Conservation (phyloP, 169 alveolate genomes). For the Perkinsus marinus region DNA sequence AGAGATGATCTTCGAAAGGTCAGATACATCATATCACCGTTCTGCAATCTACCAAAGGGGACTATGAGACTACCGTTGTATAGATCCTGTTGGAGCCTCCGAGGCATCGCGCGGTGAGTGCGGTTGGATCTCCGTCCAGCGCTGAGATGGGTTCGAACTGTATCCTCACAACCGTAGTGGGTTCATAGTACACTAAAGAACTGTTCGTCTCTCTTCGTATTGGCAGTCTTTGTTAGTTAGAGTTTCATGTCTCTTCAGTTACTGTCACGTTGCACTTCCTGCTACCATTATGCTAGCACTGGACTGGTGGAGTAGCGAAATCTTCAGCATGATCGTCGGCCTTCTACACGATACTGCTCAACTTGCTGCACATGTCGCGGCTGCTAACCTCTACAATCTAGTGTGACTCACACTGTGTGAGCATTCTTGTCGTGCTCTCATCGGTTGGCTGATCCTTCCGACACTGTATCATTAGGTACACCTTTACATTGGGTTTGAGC, state of each 20-base stretch:
- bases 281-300: not conserved
- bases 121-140: no score
- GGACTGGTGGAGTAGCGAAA: not conserved
- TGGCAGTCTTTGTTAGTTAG: not conserved
- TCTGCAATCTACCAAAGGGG: not conserved
- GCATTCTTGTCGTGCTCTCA: not conserved
- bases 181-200: no score
- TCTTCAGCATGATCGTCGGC: not conserved
- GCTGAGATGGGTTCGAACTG: no score
- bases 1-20: not conserved
- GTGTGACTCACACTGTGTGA: no score
- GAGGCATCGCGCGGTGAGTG: not conserved
- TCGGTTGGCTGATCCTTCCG: no score
- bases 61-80: not conserved
- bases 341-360: not conserved
- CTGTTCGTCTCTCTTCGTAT: no score
- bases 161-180: no score
- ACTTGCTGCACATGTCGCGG: not conserved
- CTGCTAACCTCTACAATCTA: not conserved
- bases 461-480: no score
- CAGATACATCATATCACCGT: not conserved
- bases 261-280: not conserved
- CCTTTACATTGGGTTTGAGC: not conserved
- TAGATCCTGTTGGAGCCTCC: not conserved
- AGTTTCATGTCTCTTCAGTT: not conserved